Base-by-base conservation (phyloP, 768 basidiomycete genomes). In the Crassisporium funariophilum region DNA sequence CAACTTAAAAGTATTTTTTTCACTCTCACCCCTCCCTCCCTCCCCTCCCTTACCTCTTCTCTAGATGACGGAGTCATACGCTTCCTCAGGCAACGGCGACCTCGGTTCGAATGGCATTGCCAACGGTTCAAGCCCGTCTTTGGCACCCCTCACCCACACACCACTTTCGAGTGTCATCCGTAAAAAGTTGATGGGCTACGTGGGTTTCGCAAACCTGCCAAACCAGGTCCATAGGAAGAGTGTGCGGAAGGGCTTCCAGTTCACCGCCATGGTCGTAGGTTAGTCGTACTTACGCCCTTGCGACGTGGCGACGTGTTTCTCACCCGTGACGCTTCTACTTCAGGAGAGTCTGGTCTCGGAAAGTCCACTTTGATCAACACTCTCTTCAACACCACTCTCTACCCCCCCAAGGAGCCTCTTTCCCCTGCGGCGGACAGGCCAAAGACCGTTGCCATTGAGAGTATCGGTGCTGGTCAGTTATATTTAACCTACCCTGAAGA, bases 201-300 rank as follows among this genome's bases (percentile, higher is more conserved):
- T 95, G 50, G 92, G 92, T 41, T 95, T 99, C 65, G 92, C 95
- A 65, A 98, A 97, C 70, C 81, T 99, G 41, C 97, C 97, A 40
- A 98, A 99, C 80, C 97, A 99, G 71, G 95, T 98, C 35, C 97
- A 99, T 74, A 87, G 97, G 71, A 92, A 97, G 76, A 95, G 93
- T 61, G 89, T 97, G 38, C 81, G 93, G 76, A 98, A 94, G 72
- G 95, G 97, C 35, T 99, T 98, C 79, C 92, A 98, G 69, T 99
- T 99, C 75, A 95, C 94, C 44, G 79, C 85, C 56, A 98, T 99
- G 97, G 95, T 99, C 53, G 95, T 99, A 65, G 95, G 95, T 95
- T 57, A 62, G 93, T 86, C 38, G 43, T 44, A 55, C 53, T 50
- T 48, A 31, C 44, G 20, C 34, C 47, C 22, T 31, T 31, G 42